Conservation (phyloP, 1,139 yeast species). For the Blastobotrys buckinghamii region DNA sequence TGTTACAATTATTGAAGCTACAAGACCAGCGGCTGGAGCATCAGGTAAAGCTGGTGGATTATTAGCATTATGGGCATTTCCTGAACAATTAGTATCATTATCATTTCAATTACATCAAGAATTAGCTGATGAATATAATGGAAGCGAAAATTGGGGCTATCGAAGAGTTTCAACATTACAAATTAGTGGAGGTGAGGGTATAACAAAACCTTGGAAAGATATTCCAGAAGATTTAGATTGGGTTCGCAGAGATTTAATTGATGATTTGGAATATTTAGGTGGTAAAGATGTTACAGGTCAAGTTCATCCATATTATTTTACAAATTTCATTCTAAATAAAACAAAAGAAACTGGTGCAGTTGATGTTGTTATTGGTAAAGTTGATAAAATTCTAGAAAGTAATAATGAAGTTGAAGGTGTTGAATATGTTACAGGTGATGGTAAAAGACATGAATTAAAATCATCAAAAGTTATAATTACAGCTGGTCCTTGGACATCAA, state of each 20-base stretch:
- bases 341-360: slow-evolving; percentile 84
- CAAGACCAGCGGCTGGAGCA: slow-evolving; percentile 95
- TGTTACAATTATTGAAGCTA: slow-evolving; percentile 83
- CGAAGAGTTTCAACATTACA: slow-evolving; percentile 82
- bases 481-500: slow-evolving; percentile 96
- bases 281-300: slow-evolving; percentile 90
- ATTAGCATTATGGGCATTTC: slow-evolving; percentile 93
- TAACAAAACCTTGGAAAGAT: slow-evolving; percentile 4
- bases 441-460: slow-evolving; percentile 32
- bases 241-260: slow-evolving; percentile 63
- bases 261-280: slow-evolving; percentile 76
- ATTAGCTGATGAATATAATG: slow-evolving; percentile 69
- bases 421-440: slow-evolving; percentile 14
- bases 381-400: slow-evolving; percentile 46
- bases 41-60: slow-evolving; percentile 97
- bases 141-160: slow-evolving; percentile 88
- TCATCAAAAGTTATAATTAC: slow-evolving; percentile 80
- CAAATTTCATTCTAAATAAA: slow-evolving; percentile 69
- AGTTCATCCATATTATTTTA: slow-evolving; percentile 92
- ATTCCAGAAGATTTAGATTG: slow-evolving; percentile 77
- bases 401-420: slow-evolving; percentile 22
- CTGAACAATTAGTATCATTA: slow-evolving; percentile 86
- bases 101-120: slow-evolving; percentile 84
- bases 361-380: slow-evolving; percentile 79
- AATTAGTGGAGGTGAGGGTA: slow-evolving; percentile 52